Percentiles rank a stretch among this genome's conserved stretches.
phyloP scores from a whole-genome alignment of 257 asterid genomes.

The Knoxia roxburghii region DNA sequence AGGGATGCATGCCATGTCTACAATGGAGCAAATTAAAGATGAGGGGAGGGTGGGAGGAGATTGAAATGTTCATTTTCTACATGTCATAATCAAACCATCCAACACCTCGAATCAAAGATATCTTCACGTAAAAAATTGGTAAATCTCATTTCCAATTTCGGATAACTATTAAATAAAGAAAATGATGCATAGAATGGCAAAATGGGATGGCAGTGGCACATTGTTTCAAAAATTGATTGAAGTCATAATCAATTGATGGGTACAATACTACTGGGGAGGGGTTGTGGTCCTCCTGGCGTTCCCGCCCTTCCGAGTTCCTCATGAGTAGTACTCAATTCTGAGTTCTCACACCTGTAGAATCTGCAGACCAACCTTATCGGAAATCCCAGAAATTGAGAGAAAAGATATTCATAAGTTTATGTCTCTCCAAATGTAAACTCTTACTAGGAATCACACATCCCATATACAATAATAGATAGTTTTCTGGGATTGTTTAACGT shows the following conservation, averaged over 20 bases:
- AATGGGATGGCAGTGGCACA: neutral
- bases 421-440: conserved; percentile 11
- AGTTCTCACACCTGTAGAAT: neutral
- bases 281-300: conserved; percentile 20
- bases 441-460: neutral
- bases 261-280: conserved; percentile 27
- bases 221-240: conserved; percentile 26
- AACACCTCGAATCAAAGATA: too few relatives aligned
- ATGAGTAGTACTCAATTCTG: neutral
- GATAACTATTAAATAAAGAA: too few relatives aligned
- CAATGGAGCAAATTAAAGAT: neutral
- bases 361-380: conserved; percentile 20
- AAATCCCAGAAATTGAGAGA: conserved; percentile 28
- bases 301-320: neutral
- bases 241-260: conserved; percentile 33
- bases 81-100: too few relatives aligned
- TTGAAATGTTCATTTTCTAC: too few relatives aligned
- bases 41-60: too few relatives aligned
- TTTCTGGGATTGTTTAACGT: neutral
- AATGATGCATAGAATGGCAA: too few relatives aligned
- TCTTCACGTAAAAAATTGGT: too few relatives aligned
- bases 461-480: too few relatives aligned
- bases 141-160: too few relatives aligned
- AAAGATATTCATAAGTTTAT: conserved; percentile 1
- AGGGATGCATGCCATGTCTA: neutral